Evolutionary conservation across 139 green algal genomes (phyloP).

Genomic region (Zygnema circumcarinatum): DNA sequence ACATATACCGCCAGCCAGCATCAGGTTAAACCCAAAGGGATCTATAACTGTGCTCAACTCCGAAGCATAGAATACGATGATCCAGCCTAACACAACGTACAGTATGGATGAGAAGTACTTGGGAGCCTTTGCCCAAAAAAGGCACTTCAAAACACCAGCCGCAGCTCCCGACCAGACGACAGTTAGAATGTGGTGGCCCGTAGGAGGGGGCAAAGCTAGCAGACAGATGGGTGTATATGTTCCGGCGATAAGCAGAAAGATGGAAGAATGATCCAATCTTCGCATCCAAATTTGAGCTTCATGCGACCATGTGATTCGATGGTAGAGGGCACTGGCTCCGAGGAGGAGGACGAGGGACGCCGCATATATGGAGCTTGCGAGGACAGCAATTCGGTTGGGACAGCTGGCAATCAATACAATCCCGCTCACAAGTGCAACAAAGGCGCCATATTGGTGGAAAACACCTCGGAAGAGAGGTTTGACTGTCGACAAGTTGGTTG

Average conservation of each 20-base stretch:
- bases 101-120: background rate
- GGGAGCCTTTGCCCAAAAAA: slow-evolving; percentile 56
- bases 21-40: background rate
- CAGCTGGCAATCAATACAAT: background rate
- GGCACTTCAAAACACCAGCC: slow-evolving; percentile 51
- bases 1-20: slow-evolving; percentile 20
- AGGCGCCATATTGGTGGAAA: background rate
- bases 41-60: background rate
- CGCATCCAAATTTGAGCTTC: slow-evolving; percentile 40
- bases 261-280: slow-evolving; percentile 64
- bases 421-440: background rate
- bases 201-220: slow-evolving; percentile 36
- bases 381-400: background rate
- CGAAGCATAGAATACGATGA: background rate
- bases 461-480: slow-evolving; percentile 13
- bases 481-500: too few relatives aligned
- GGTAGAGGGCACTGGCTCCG: slow-evolving; percentile 40
- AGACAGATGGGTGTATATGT: slow-evolving; percentile 66
- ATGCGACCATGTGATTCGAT: slow-evolving; percentile 58
- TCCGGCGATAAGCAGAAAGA: slow-evolving; percentile 65
- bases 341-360: background rate
- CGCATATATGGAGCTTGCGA: background rate
- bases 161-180: slow-evolving; percentile 56
- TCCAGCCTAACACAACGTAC: background rate
- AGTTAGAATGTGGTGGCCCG: slow-evolving; percentile 15